Evolutionary conservation across 371 early-diverging fungal species (phyloP).

Genomic region (Capillidium rhysosporum): DNA sequence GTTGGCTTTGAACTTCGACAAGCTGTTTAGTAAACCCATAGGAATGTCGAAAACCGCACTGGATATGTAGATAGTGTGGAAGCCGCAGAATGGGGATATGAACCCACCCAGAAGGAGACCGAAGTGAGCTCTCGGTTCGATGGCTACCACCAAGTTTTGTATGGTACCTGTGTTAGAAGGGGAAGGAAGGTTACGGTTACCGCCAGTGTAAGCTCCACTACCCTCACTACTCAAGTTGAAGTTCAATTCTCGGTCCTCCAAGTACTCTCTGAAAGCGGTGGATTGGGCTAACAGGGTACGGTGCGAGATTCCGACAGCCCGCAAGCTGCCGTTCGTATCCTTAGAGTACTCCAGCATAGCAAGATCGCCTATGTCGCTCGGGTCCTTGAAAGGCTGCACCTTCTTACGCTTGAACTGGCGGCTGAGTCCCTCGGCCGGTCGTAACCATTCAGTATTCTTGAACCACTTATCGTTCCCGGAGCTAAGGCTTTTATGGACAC

Average conservation of each 20-base stretch:
- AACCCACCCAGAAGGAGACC: slow-evolving; percentile 51
- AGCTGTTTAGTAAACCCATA: slow-evolving; percentile 11
- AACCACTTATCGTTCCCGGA: slow-evolving; percentile 38
- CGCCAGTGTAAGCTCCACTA: not conserved
- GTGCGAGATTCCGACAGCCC: slow-evolving; percentile 65
- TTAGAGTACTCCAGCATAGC: slow-evolving; percentile 77
- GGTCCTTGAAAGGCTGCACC: slow-evolving; percentile 17
- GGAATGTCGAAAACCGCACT: slow-evolving; percentile 40
- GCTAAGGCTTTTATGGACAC: slow-evolving; percentile 42
- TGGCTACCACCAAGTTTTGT: slow-evolving; percentile 24
- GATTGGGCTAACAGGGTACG: slow-evolving; percentile 56
- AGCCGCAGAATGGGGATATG: slow-evolving; percentile 45
- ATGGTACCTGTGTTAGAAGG: slow-evolving; percentile 5
- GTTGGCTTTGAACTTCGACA: slow-evolving; percentile 21
- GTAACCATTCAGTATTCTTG: slow-evolving; percentile 45
- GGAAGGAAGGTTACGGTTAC: slow-evolving; percentile 8
- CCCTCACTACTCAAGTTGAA: slow-evolving; percentile 3
- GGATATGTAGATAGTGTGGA: slow-evolving; percentile 37
- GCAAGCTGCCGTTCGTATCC: slow-evolving; percentile 58
- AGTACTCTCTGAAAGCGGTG: slow-evolving; percentile 15
- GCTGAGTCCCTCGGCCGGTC: slow-evolving; percentile 44
- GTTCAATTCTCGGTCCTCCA: slow-evolving; percentile 10
- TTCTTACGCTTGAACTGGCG: slow-evolving; percentile 29
- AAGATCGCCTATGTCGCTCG: slow-evolving; percentile 25
- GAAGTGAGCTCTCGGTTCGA: slow-evolving; percentile 69